Base-by-base conservation (phyloP, 169 alveolate genomes). In the Plasmodium chabaudi region DNA sequence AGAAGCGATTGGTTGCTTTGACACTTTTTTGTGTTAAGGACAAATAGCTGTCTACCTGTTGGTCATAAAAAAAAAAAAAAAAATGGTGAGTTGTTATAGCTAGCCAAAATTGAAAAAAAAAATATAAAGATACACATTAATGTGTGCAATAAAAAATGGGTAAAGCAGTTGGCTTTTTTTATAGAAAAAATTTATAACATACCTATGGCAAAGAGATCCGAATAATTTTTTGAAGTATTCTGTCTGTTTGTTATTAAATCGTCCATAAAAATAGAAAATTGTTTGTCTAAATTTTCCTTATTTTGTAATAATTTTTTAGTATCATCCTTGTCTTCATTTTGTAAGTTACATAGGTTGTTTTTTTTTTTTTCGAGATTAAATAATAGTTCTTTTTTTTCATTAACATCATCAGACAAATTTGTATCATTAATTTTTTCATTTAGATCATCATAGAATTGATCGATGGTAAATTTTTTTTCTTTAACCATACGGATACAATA, bases 151-250 rank as follows among this genome's bases (percentile, higher is more conserved):
- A 34, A 34, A 34, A 34, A 34, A 34, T 34, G 5, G 42, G 7
- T 34, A 34, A 3, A 34, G 7, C 4, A 34, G 7, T 3, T 34
- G 7, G 5, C 42, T 34, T 34, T 34, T 34, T 34, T 34, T 0
- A 5, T 34, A 34, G 7, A 34, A 5, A 34, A 34, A 0, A 34
- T 34, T 34, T 34, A 34, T 34, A 34, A 34, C 7, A 34, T 56
- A 64, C 88, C 88, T 77, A 77, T 77, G 25, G 53, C 65, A 46
- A 23, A 77, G 57, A 77, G 63, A n/a, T 77, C 88, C 19, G 88
- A 6, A 46, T 77, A 77, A 68, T 77, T 77, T 56, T 77, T 77
- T 68, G 34, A 63, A 23, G 25, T 56, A 12, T 61, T 6, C 5
- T 42, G 67, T 13, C 49, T 77, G 49, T 64, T 63, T 5, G 9